Base-by-base conservation (phyloP, 2,329 filamentous ascomycete genomes). In the Venturia oleaginea region DNA sequence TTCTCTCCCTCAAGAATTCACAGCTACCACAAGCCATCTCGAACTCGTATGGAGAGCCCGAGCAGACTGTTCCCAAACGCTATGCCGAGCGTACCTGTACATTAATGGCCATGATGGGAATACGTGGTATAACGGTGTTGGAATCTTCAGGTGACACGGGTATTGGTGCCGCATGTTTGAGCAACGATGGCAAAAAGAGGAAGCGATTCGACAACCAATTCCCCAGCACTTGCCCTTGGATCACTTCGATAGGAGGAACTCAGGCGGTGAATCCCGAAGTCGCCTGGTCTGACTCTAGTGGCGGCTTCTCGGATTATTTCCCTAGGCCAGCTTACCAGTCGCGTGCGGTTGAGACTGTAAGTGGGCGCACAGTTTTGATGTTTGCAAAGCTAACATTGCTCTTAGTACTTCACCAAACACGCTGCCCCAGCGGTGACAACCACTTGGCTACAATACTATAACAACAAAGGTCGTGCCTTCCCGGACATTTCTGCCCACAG, bases 291-390 rank as follows among this genome's bases (percentile, higher is more conserved):
- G 59, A 46, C 66, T 78, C 74, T 3, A 78, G 76, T 2, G 78
- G 79, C 11, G 78, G 76, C 5, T 81, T 81, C 71, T 77, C 74
- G 51, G 77, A 80, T 64, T 71, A 74, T 59, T 80, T 75, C 70
- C 54, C 71, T 30, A 72, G 73, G 7, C 46, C 62, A 42, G 17
- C n/a, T 15, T 64, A 59, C n/a, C 62, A 57, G 46, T 10, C 32
- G 24, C 24, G 15, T 6, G 62, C 62, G 4, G 4, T 64, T n/a
- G 46, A 38, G n/a, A 59, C 34, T 24, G 38, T 46, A n/a, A 30
- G 55, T 59, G 3, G 17, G 8, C 19, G n/a, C 7, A n/a, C 10
- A 17, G 3, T 51, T 51, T 37, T n/a, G 17, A 38, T 6, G 11
- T 38, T 32, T 10, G 13, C 15, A 27, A 42, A 22, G 13, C 59